These are phyloP conservation scores for Talaromyces albobiverticillius DNA, from an alignment of 2,329 filamentous ascomycete species.

Conservation along the genomic window DNA sequence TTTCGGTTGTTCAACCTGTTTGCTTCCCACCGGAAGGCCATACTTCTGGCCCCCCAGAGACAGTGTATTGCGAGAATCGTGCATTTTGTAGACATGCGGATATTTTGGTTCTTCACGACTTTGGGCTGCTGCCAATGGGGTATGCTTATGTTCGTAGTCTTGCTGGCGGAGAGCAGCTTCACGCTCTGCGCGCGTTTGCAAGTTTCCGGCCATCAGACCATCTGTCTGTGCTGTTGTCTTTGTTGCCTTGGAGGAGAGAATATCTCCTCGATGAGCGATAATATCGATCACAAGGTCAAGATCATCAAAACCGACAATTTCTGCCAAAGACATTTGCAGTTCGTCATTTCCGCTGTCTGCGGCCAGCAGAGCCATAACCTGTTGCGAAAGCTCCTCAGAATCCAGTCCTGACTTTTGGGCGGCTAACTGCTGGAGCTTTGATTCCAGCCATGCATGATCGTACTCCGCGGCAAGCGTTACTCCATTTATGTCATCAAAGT, in stretches of 20 bases:
- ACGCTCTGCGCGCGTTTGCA: slow-evolving; percentile 74
- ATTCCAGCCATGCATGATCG: slow-evolving; percentile 67
- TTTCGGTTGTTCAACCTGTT: slow-evolving; percentile 67
- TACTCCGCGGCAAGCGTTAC: slow-evolving; percentile 41
- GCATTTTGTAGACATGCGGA: slow-evolving; percentile 86
- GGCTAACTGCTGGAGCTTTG: slow-evolving; percentile 67
- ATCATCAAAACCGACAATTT: slow-evolving; percentile 89
- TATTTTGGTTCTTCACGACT: slow-evolving; percentile 72
- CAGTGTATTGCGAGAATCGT: slow-evolving; percentile 81
- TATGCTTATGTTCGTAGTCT: slow-evolving; percentile 80
- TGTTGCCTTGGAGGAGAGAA: slow-evolving; percentile 49
- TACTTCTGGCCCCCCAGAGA: slow-evolving; percentile 79
- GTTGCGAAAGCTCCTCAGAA: slow-evolving; percentile 68
- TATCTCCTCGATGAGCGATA: slow-evolving; percentile 70
- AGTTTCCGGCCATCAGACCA: slow-evolving; percentile 48
- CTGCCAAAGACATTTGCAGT: slow-evolving; percentile 84
- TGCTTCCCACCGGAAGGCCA: slow-evolving; percentile 71
- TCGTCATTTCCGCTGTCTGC: slow-evolving; percentile 75
- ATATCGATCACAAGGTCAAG: slow-evolving; percentile 89
- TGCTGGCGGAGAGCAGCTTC: slow-evolving; percentile 72
- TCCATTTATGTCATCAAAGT: slow-evolving; percentile 56
- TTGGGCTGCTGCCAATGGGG: slow-evolving; percentile 67
- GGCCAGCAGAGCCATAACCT: slow-evolving; percentile 71
- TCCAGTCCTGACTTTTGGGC: slow-evolving; percentile 64
- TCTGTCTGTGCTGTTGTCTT: slow-evolving; percentile 38